Base-by-base conservation (phyloP, 768 basidiomycete species). In the Xerocomellus dryophilus region DNA sequence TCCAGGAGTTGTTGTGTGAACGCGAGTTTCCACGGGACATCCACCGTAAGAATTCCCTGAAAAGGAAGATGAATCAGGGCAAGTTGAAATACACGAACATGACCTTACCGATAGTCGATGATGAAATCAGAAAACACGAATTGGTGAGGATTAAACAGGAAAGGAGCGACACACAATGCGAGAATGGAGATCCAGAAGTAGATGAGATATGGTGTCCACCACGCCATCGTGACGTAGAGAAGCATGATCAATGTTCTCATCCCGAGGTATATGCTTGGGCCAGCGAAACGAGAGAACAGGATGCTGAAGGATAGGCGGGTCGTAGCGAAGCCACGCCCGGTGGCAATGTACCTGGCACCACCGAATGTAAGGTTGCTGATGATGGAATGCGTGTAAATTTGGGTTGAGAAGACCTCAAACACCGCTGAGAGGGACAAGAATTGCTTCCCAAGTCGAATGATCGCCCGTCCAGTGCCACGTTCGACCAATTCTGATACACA, bases 101-200 rank as follows among this genome's bases (percentile, higher is more conserved):
- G 7, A 21, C 72, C 82, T 65, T 65, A 88, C 88, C 89, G 79
- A 65, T 93, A 93, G 73, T 99, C 97, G 67, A 98, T 90, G 71
- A 98, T 82, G 73, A 95, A 99, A 72, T 99, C 97, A 36, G 93
- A 84, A 71, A 94, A 88, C 18, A 91, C 90, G 76, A 99, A 99
- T 73, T 98, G 97, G 71, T 99, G 97, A n/a, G 97, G 97, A 69
- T 98, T 99, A 83, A 98, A 99, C 65, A 98, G 71, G 88, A 99
- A 99, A 8, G 97, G 97, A 29, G 96, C 88, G 59, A 98, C 74
- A 65, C 94, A 98, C 9, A 99, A 81, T 15, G 94, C 84, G 31
- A 94, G 76, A 58, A 95, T 92, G 40, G 96, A 94, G 50, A 98
- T 71, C 96, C 96, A 98, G 81, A 99, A 99, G 78, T 98, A 99